Conservation (phyloP, 441 rosid species). For the Adansonia gregorii region DNA sequence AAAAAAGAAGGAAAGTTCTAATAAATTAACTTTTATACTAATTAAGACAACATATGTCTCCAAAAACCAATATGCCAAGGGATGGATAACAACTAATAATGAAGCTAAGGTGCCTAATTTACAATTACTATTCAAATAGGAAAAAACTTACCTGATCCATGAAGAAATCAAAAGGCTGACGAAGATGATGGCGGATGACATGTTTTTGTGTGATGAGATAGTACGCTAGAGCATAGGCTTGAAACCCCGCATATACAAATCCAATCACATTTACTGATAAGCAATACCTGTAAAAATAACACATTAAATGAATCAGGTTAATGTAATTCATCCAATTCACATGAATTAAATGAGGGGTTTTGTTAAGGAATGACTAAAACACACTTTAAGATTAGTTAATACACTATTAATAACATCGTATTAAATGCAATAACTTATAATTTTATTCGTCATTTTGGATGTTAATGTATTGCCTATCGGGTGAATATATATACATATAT, state of each 20-base stretch:
- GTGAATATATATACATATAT: not conserved
- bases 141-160: constrained; percentile 79
- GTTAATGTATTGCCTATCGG: not conserved
- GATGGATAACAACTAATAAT: not conserved
- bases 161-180: constrained; percentile 62
- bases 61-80: constrained; percentile 16
- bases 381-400: not conserved
- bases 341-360: not conserved
- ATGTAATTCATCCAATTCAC: not conserved
- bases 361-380: not conserved
- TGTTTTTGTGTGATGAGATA: constrained; percentile 52
- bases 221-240: constrained; percentile 68
- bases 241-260: constrained; percentile 74
- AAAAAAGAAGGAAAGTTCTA: not conserved
- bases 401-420: not conserved
- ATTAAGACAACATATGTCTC: not conserved
- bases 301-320: not conserved
- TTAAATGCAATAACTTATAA: not conserved
- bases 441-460: not conserved
- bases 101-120: not conserved
- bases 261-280: constrained; percentile 81
- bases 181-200: constrained; percentile 49
- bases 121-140: not conserved
- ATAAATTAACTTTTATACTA: not conserved
- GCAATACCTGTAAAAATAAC: constrained; percentile 66